These are phyloP conservation scores for Candida ulmi DNA, from an alignment of 805 yeast species.

Conservation along the genomic window DNA sequence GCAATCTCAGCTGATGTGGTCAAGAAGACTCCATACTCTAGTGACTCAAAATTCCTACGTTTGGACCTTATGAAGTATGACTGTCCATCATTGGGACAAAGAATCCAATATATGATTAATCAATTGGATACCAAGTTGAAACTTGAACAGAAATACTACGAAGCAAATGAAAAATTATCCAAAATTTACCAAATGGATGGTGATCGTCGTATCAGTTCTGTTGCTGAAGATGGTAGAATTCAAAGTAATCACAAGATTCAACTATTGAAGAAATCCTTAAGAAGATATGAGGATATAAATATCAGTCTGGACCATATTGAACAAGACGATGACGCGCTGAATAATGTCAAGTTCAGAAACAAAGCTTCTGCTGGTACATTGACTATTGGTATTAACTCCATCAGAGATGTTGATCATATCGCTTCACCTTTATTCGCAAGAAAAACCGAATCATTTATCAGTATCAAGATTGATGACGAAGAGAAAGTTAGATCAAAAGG, in stretches of 20 bases:
- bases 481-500: slow-evolving; percentile 71
- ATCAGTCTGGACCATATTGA: slow-evolving; percentile 58
- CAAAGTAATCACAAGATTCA: slow-evolving; percentile 86
- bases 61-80: slow-evolving; percentile 86
- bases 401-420: slow-evolving; percentile 89
- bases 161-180: slow-evolving; percentile 85
- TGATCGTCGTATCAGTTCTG: slow-evolving; percentile 76
- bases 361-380: slow-evolving; percentile 81
- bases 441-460: slow-evolving; percentile 72
- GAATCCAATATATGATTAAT: slow-evolving; percentile 93
- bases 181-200: slow-evolving; percentile 87
- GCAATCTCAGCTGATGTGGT: slow-evolving; percentile 1
- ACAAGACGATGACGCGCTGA: slow-evolving; percentile 58
- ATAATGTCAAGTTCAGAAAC: slow-evolving; percentile 69
- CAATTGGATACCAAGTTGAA: slow-evolving; percentile 90
- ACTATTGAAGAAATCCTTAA: slow-evolving; percentile 74
- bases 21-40: slow-evolving; percentile 24
- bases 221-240: slow-evolving; percentile 81
- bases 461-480: slow-evolving; percentile 84
- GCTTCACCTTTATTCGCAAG: slow-evolving; percentile 76
- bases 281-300: slow-evolving; percentile 85
- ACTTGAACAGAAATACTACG: slow-evolving; percentile 89
- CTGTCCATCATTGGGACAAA: slow-evolving; percentile 90
- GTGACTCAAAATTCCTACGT: slow-evolving; percentile 45
- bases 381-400: slow-evolving; percentile 63